Evolutionary conservation across 345 rosid species (phyloP).

Genomic region (Ricinus communis): DNA sequence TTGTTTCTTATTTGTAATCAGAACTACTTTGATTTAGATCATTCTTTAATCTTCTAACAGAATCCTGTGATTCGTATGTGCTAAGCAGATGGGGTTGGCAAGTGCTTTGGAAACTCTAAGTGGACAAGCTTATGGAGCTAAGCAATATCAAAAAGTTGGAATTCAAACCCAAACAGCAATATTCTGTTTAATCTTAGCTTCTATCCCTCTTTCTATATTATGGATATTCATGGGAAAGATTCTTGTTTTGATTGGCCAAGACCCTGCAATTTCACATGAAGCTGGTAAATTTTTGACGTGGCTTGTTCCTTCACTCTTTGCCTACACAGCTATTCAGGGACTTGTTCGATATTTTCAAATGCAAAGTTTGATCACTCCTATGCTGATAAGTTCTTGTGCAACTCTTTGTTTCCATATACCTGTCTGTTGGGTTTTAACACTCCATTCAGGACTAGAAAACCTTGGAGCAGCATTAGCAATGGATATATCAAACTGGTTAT

Average conservation of each 20-base stretch:
- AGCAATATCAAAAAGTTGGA: constrained; percentile 11
- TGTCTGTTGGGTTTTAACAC: constrained; percentile 26
- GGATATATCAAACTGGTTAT: constrained; percentile 27
- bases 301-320: constrained; percentile 22
- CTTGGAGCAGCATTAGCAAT: constrained; percentile 28
- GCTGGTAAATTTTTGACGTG: constrained; percentile 19
- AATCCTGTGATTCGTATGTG: too few relatives aligned
- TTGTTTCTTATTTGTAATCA: too few relatives aligned
- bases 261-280: constrained; percentile 20
- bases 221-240: constrained; percentile 24
- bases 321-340: constrained; percentile 21
- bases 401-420: constrained; percentile 26
- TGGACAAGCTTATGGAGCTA: too few relatives aligned
- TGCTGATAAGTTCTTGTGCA: constrained; percentile 15
- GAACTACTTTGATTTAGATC: too few relatives aligned
- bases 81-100: too few relatives aligned
- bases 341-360: constrained; percentile 17
- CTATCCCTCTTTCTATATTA: constrained; percentile 1
- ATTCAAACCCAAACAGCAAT: constrained; percentile 20
- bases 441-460: constrained; percentile 16
- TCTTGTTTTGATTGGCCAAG: constrained; percentile 17
- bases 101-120: too few relatives aligned
- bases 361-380: constrained; percentile 23
- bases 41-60: too few relatives aligned
- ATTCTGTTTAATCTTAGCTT: constrained; percentile 10